Conservation (phyloP, 208 protist genomes). For the Crithidia fasciculata region DNA sequence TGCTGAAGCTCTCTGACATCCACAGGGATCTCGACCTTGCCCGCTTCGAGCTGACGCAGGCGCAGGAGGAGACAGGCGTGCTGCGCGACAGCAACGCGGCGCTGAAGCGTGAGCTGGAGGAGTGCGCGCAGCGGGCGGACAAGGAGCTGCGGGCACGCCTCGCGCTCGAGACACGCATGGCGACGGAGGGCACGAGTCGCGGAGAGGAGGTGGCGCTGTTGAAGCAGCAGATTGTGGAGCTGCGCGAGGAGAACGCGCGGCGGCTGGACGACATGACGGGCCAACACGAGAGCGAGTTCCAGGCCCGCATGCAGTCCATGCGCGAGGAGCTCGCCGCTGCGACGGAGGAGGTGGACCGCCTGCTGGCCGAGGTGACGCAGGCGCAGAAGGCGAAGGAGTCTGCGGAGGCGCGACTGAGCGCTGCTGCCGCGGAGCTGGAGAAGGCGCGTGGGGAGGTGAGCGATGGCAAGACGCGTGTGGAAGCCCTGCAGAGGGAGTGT, state of each 20-base stretch:
- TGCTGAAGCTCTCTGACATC: slow-evolving; percentile 72
- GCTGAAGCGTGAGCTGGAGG: slow-evolving; percentile 62
- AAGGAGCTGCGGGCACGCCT: slow-evolving; percentile 58
- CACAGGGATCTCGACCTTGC: slow-evolving; percentile 83
- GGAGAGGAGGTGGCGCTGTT: slow-evolving; percentile 70
- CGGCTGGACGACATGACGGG: slow-evolving; percentile 61
- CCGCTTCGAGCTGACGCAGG: slow-evolving; percentile 71
- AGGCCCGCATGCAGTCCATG: slow-evolving; percentile 61
- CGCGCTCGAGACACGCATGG: slow-evolving; percentile 43
- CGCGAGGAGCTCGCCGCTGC: slow-evolving; percentile 57
- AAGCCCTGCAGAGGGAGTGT: slow-evolving; percentile 22
- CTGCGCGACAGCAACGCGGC: slow-evolving; percentile 47
- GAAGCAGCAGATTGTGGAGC: slow-evolving; percentile 63
- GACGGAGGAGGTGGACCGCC: slow-evolving; percentile 36
- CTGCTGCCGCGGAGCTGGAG: slow-evolving; percentile 22
- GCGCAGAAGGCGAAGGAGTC: slow-evolving; percentile 30
- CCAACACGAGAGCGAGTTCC: slow-evolving; percentile 63
- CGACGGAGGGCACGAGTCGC: slow-evolving; percentile 30
- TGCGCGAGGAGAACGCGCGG: slow-evolving; percentile 57
- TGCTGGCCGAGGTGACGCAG: slow-evolving; percentile 35
- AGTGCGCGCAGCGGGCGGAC: slow-evolving; percentile 52
- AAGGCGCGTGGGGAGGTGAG: slow-evolving; percentile 21
- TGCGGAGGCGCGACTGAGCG: slow-evolving; percentile 25
- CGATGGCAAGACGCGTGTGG: slow-evolving; percentile 18
- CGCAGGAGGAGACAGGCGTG: slow-evolving; percentile 72